Percentiles rank a stretch among this genome's conserved stretches.
These are phyloP conservation scores for Thraustochytrium striatum DNA, from an alignment of 352 stramenopile species.

Conservation along the genomic window DNA sequence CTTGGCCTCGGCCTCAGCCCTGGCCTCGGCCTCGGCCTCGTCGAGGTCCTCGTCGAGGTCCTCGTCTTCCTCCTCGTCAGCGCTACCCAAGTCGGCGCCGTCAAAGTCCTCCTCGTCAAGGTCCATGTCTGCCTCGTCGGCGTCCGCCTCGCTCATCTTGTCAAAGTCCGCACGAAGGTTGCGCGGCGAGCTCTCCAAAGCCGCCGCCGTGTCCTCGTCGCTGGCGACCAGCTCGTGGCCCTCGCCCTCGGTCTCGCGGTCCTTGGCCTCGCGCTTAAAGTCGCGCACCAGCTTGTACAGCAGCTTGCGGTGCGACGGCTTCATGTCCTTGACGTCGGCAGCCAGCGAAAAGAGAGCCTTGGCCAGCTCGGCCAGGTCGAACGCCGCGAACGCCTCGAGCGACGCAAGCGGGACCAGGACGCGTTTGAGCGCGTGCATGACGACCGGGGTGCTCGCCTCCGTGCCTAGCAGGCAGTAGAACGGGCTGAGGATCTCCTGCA, in stretches of 20 bases:
- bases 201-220: too few relatives aligned
- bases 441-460: background rate
- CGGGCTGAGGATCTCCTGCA: constrained; percentile 23
- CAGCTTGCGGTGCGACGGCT: constrained; percentile 4
- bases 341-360: constrained; percentile 25
- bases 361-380: background rate
- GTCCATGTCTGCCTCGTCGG: background rate
- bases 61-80: background rate
- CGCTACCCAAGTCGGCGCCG: background rate
- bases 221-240: too few relatives aligned
- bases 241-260: too few relatives aligned
- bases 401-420: background rate
- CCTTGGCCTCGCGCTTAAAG: background rate
- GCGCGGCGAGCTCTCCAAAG: too few relatives aligned
- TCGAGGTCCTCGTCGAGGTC: background rate
- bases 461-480: constrained; percentile 27
- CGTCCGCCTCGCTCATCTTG: background rate
- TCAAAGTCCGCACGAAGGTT: too few relatives aligned
- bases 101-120: background rate
- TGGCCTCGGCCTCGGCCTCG: background rate
- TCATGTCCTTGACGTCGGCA: constrained; percentile 9
- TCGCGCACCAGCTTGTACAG: constrained; percentile 6
- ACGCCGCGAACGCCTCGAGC: background rate
- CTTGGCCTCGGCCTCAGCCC: background rate
- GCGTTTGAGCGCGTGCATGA: constrained; percentile 6